Conservation (phyloP, 345 rosid species). For the Nephelium lappaceum region DNA sequence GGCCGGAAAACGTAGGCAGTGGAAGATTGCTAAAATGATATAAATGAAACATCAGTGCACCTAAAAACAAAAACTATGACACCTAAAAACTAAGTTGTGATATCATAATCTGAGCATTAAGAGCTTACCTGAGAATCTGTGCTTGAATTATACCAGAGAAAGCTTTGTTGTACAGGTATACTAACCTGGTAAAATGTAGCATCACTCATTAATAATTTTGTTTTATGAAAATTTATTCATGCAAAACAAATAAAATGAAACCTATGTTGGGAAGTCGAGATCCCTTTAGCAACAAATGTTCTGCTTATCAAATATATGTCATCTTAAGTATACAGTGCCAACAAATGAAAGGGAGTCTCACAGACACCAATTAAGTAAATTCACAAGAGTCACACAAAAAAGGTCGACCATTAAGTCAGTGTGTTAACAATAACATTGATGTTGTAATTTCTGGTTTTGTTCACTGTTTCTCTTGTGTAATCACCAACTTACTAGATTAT, state of each 20-base stretch:
- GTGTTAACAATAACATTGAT: too few relatives aligned
- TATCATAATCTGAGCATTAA: background rate
- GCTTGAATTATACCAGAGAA: slow-evolving; percentile 74
- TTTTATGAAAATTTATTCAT: background rate
- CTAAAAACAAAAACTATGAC: too few relatives aligned
- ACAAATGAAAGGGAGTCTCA: too few relatives aligned
- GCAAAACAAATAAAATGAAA: background rate
- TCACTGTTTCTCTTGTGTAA: too few relatives aligned
- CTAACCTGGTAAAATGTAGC: slow-evolving; percentile 53
- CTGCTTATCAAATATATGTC: too few relatives aligned
- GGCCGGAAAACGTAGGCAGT: slow-evolving; percentile 92
- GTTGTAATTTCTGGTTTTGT: too few relatives aligned
- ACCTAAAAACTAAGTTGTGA: background rate
- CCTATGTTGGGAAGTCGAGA: background rate
- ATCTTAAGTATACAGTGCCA: too few relatives aligned
- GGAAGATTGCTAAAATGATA: slow-evolving; percentile 43
- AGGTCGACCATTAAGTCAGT: too few relatives aligned
- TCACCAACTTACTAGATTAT: too few relatives aligned
- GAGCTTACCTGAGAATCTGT: slow-evolving; percentile 40
- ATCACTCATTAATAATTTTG: slow-evolving; percentile 8
- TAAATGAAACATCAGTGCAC: slow-evolving; percentile 13
- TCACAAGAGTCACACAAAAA: too few relatives aligned
- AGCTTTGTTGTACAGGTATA: slow-evolving; percentile 72
- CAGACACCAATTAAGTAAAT: too few relatives aligned
- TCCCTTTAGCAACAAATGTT: too few relatives aligned